Base-by-base conservation (phyloP, 1,284 basidiomycete genomes). In the Volvariella volvacea region DNA sequence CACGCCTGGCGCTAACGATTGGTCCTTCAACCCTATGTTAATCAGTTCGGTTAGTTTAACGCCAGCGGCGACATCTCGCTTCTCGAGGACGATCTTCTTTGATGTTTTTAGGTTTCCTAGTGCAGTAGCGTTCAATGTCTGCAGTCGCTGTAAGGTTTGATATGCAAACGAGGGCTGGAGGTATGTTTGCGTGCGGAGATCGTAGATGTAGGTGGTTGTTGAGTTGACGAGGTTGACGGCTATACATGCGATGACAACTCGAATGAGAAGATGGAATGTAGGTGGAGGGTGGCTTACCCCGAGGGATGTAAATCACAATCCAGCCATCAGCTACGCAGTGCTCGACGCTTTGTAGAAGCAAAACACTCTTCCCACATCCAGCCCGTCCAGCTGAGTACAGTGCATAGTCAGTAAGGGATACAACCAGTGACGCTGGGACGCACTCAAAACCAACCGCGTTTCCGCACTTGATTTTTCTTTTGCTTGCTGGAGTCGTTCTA, bases 291-390 rank as follows among this genome's bases (percentile, higher is more conserved):
- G 2, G 50, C 71, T 30, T 36, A 88, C 88, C 79, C 64, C 83
- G 71, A 2, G 93, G 92, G n/a, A 92, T 75, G 61, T 95, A 97
- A 37, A 96, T 64, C 20, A 94, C 89, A 31, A 95, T 73, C 88
- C 89, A 96, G 12, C 78, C 76, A 21, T 78, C 76, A 10, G 78
- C 69, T 17, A 78, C 57, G 12, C 83, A 84, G 50, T 92, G 85
- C 22, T 88, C 74, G 0, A 90, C 80, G 0, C 83, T 74, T 60
- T 98, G 94, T 2, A 95, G 65, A 17, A 97, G 67, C 16, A 92
- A 64, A 50, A 78, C 81, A 46, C 85, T 90, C 67, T 97, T 97
- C 20, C 94, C 94, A 45, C 76, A 80, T 1, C 93, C 94, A 4
- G 74, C 50, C 1, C 72, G 61, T n/a, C 93, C 94, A 49, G 79